Evolutionary conservation across 129 eudicot genomes (phyloP).

Genomic region (Flaveria linearis): DNA sequence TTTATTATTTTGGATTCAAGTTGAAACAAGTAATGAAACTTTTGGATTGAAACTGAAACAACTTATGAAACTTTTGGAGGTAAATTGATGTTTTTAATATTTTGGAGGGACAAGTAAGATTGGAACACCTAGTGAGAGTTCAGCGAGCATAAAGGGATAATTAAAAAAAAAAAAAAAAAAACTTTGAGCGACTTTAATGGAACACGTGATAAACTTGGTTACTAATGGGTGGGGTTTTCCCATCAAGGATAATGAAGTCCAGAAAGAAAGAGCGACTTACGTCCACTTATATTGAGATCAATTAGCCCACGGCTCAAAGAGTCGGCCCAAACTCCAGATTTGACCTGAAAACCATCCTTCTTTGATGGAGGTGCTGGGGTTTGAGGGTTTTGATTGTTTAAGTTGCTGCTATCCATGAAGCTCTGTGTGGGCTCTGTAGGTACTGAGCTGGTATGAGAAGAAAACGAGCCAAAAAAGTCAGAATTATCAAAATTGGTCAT

Average conservation of each 20-base stretch:
- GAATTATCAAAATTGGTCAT: slow-evolving; percentile 68
- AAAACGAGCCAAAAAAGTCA: slow-evolving; percentile 72
- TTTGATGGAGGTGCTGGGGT: slow-evolving; percentile 50
- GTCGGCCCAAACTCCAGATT: slow-evolving; percentile 99
- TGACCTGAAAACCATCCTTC: slow-evolving; percentile 77
- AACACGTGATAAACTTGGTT: too few relatives aligned
- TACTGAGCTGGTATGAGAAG: slow-evolving; percentile 50
- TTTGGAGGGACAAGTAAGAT: too few relatives aligned
- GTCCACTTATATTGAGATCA: slow-evolving; percentile 94
- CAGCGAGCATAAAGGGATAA: too few relatives aligned
- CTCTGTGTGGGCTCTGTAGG: slow-evolving; percentile 39
- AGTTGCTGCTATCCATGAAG: slow-evolving; percentile 33
- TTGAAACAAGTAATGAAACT: too few relatives aligned
- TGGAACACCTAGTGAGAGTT: too few relatives aligned
- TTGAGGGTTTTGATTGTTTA: slow-evolving; percentile 39
- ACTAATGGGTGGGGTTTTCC: too few relatives aligned
- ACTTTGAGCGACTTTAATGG: too few relatives aligned
- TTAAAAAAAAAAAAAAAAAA: too few relatives aligned
- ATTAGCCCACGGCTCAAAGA: slow-evolving; percentile 96
- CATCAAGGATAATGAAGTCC: not conserved
- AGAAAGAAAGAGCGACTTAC: slow-evolving; percentile 51
- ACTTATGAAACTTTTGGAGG: too few relatives aligned
- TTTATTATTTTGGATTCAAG: too few relatives aligned
- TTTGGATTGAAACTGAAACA: too few relatives aligned
- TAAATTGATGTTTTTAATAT: too few relatives aligned